phyloP scores from a whole-genome alignment of 2,329 filamentous ascomycete genomes.

The Magnaporthiopsis rhizophila region DNA sequence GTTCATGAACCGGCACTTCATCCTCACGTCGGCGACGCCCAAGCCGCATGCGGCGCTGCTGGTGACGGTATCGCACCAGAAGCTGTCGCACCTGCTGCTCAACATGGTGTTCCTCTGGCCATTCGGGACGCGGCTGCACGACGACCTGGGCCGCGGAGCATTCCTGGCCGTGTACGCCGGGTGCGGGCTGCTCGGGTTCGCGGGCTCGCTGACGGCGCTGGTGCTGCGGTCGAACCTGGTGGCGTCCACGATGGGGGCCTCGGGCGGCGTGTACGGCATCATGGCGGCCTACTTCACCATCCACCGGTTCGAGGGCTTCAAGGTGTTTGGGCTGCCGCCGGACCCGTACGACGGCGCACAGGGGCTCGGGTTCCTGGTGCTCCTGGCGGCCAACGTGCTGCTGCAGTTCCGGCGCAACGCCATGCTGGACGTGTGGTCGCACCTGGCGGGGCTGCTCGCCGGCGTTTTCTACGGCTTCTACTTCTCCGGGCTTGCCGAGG shows the following conservation, averaged over 20 bases:
- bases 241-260: conserved; percentile 56
- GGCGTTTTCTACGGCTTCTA: conserved; percentile 34
- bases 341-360: conserved; percentile 43
- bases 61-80: conserved; percentile 62
- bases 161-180: conserved; percentile 62
- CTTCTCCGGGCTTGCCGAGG: conserved; percentile 17
- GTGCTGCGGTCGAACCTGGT: conserved; percentile 37
- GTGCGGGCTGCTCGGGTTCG: conserved; percentile 49
- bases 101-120: conserved; percentile 63
- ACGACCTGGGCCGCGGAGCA: conserved; percentile 59
- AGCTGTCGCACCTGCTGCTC: conserved; percentile 46
- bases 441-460: conserved; percentile 41
- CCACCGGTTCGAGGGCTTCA: conserved; percentile 48
- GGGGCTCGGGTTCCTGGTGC: conserved; percentile 44
- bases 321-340: conserved; percentile 48
- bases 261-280: conserved; percentile 55
- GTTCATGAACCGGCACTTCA: conserved; percentile 60
- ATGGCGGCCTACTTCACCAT: conserved; percentile 54
- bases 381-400: conserved; percentile 42
- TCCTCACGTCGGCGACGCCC: conserved; percentile 57
- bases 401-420: conserved; percentile 34
- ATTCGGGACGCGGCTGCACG: conserved; percentile 59
- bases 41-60: conserved; percentile 53
- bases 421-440: conserved; percentile 43
- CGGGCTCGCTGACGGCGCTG: conserved; percentile 45